Evolutionary conservation across 345 rosid genomes (phyloP).

Genomic region (Dipteronia sinensis): DNA sequence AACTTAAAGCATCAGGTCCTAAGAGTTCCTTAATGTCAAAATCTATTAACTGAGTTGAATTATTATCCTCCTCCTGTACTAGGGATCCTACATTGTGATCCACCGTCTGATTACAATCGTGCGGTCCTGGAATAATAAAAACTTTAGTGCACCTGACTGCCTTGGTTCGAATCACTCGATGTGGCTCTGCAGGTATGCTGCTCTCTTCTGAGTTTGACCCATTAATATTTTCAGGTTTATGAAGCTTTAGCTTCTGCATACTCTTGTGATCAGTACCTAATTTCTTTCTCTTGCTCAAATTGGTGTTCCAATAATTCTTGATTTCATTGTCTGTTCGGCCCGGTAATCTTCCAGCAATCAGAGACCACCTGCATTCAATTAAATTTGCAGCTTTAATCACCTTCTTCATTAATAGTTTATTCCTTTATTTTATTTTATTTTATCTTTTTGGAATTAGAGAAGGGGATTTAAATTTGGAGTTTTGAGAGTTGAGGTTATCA

Average conservation of each 20-base stretch:
- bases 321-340: constrained; percentile 51
- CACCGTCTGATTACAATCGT: not conserved
- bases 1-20: no score
- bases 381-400: no score
- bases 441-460: no score
- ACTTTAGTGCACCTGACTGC: constrained; percentile 26
- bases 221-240: not conserved
- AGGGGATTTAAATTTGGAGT: no score
- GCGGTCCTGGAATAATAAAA: constrained; percentile 16
- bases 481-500: no score
- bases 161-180: constrained; percentile 23
- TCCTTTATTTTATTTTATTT: no score
- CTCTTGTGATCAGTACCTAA: not conserved
- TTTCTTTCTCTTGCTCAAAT: constrained; percentile 32
- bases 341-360: constrained; percentile 41
- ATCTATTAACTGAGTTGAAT: constrained; percentile 10
- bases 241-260: not conserved
- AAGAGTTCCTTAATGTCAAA: constrained; percentile 17
- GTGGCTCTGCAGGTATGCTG: not conserved
- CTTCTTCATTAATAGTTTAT: no score
- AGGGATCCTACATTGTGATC: not conserved
- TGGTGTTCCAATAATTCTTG: constrained; percentile 49
- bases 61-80: not conserved
- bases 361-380: constrained; percentile 37
- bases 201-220: not conserved